Evolutionary conservation across 2,329 filamentous ascomycete species (phyloP).

Genomic region (Coleophoma eucalyptorum): DNA sequence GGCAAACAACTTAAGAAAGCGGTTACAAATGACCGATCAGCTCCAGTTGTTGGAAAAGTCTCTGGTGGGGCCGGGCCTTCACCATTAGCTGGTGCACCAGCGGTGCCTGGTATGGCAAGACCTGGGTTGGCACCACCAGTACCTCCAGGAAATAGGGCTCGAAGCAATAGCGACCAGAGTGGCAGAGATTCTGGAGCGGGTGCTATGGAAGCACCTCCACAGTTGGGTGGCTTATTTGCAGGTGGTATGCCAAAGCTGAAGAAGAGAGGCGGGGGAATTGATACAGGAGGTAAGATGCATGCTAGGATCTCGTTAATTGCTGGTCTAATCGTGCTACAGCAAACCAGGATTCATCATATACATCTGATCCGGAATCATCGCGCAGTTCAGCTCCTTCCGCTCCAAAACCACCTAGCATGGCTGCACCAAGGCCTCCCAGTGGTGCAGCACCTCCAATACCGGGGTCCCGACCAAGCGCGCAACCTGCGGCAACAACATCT

Average conservation of each 20-base stretch:
- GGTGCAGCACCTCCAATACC: conserved; percentile 56
- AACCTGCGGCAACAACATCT: conserved; percentile 42
- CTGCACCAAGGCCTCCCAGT: conserved; percentile 55
- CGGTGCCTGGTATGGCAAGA: conserved; percentile 63
- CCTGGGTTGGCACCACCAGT: conserved; percentile 69
- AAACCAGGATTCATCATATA: conserved; percentile 66
- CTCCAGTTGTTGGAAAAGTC: conserved; percentile 61
- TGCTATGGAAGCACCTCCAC: conserved; percentile 62
- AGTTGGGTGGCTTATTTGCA: conserved; percentile 83
- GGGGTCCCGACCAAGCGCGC: conserved; percentile 44
- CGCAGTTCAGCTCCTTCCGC: conserved; percentile 54
- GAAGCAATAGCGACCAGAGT: conserved; percentile 79
- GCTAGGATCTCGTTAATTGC: background rate
- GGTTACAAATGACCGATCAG: conserved; percentile 88
- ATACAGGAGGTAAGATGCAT: conserved; percentile 58
- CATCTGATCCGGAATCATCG: conserved; percentile 74
- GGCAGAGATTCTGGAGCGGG: conserved; percentile 38
- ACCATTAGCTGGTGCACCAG: conserved; percentile 72
- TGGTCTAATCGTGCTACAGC: conserved; percentile 37
- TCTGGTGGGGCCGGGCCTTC: conserved; percentile 53
- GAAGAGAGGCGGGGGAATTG: conserved; percentile 76
- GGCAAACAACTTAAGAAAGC: conserved; percentile 78
- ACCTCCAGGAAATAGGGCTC: conserved; percentile 61
- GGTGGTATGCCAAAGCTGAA: conserved; percentile 94
- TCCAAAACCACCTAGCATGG: conserved; percentile 51